These are phyloP conservation scores for Entelexis sorbosivorans DNA, from an alignment of 1,139 yeast genomes.

Conservation along the genomic window DNA sequence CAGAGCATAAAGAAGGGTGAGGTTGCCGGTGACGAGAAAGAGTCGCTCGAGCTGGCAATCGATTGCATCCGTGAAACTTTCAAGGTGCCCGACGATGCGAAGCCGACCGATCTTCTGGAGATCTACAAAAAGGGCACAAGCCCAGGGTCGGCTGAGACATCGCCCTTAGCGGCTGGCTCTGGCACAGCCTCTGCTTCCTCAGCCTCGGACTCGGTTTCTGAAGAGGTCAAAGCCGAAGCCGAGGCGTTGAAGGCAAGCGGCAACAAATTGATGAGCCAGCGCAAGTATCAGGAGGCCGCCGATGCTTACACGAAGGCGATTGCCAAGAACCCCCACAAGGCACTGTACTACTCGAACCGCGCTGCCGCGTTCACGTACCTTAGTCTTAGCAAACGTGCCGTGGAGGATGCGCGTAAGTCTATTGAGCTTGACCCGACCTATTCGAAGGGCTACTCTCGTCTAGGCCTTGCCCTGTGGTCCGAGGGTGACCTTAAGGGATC, in stretches of 20 bases:
- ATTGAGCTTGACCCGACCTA: constrained; percentile 65
- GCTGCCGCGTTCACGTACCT: constrained; percentile 92
- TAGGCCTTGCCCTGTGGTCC: constrained; percentile 88
- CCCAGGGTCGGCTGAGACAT: constrained; percentile 10
- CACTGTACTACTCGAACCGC: constrained; percentile 81
- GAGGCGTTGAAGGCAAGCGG: constrained; percentile 82
- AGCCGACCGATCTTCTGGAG: constrained; percentile 44
- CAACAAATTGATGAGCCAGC: constrained; percentile 79
- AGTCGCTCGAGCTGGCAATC: constrained; percentile 89
- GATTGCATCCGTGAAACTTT: constrained; percentile 88
- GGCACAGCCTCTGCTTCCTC: constrained; percentile 37
- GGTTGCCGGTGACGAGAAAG: constrained; percentile 68
- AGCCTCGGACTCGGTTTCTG: constrained; percentile 36
- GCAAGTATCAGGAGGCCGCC: constrained; percentile 59
- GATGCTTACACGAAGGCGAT: constrained; percentile 76
- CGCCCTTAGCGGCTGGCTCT: constrained; percentile 13
- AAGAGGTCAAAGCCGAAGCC: constrained; percentile 52
- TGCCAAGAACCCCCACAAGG: constrained; percentile 55
- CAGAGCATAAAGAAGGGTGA: constrained; percentile 50
- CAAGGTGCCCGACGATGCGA: constrained; percentile 41
- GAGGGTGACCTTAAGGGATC: constrained; percentile 82
- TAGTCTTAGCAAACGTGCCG: constrained; percentile 64
- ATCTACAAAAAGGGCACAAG: constrained; percentile 19
- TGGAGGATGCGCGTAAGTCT: constrained; percentile 73
- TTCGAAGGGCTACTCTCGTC: constrained; percentile 87